Evolutionary conservation across 164 flowering plant genomes (phyloP).

Genomic region (Magnolia changhungtana): DNA sequence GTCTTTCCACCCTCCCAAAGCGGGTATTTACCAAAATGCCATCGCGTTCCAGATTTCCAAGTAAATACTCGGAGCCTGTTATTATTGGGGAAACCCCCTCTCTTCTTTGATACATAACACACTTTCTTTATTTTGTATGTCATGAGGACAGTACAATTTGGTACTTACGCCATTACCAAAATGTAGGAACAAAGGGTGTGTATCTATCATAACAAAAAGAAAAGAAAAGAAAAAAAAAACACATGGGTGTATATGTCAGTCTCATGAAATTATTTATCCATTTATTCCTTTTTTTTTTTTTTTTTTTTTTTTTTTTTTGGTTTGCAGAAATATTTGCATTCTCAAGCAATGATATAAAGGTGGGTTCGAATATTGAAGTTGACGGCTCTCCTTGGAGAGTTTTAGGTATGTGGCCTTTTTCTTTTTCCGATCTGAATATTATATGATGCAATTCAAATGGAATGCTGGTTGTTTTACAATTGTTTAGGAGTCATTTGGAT

Average conservation of each 20-base stretch:
- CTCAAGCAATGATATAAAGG: slow-evolving; percentile 83
- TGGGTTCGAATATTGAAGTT: slow-evolving; percentile 70
- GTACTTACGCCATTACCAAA: neutral
- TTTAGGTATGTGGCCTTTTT: slow-evolving; percentile 41
- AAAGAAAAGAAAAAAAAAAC: too few species aligned
- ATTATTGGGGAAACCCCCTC: neutral
- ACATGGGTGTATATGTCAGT: neutral
- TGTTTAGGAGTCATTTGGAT: neutral
- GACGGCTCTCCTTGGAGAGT: slow-evolving; percentile 91
- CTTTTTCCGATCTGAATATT: neutral
- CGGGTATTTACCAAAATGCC: slow-evolving; percentile 8
- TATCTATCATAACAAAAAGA: neutral
- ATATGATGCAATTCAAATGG: neutral
- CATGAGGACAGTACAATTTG: neutral
- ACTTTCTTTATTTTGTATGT: neutral
- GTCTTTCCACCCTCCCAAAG: neutral
- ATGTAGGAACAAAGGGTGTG: neutral
- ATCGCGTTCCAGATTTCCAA: slow-evolving; percentile 29
- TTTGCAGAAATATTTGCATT: slow-evolving; percentile 58
- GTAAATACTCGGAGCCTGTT: slow-evolving; percentile 15
- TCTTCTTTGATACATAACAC: too few species aligned
- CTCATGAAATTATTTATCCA: neutral
- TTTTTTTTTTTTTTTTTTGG: neutral
- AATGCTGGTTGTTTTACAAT: neutral
- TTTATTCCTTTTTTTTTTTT: neutral